phyloP scores from a whole-genome alignment of 1,139 yeast species.

The Suhomyces atakaporum region DNA sequence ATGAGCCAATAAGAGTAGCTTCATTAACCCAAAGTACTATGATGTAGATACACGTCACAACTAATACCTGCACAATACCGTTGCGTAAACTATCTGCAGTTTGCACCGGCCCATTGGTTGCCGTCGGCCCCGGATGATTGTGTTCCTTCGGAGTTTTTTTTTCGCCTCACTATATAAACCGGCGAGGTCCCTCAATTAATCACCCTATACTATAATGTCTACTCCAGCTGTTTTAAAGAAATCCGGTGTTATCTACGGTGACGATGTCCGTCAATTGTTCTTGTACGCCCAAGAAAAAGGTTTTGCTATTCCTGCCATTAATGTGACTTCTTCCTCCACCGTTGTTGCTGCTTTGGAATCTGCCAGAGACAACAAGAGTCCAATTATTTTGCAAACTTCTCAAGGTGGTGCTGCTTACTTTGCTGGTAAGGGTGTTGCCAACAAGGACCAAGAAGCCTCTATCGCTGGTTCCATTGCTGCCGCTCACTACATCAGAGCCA shows the following conservation, averaged over 20 bases:
- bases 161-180: constrained; percentile 9
- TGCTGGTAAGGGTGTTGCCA: constrained; percentile 98
- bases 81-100: no score
- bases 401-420: constrained; percentile 99
- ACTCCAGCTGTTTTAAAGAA: constrained; percentile 70
- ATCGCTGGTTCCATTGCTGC: constrained; percentile 97
- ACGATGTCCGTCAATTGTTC: constrained; percentile 90
- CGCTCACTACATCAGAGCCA: constrained; percentile 94
- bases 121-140: constrained; percentile 24
- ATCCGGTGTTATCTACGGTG: constrained; percentile 98
- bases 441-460: constrained; percentile 91
- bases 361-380: constrained; percentile 94
- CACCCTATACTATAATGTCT: constrained; percentile 33
- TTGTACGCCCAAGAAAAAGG: constrained; percentile 91
- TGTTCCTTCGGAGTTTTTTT: constrained; percentile 22
- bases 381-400: constrained; percentile 95
- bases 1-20: no score
- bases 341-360: constrained; percentile 97
- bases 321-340: constrained; percentile 96
- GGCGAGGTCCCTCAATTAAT: constrained; percentile 1
- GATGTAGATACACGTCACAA: constrained; percentile 5
- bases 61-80: neutral
- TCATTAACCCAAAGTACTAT: constrained; percentile 4
- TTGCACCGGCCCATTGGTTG: constrained; percentile 11
- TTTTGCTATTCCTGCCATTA: constrained; percentile 98